phyloP scores from a whole-genome alignment of 164 flowering plant genomes.

The Cinnamomum micranthum region DNA sequence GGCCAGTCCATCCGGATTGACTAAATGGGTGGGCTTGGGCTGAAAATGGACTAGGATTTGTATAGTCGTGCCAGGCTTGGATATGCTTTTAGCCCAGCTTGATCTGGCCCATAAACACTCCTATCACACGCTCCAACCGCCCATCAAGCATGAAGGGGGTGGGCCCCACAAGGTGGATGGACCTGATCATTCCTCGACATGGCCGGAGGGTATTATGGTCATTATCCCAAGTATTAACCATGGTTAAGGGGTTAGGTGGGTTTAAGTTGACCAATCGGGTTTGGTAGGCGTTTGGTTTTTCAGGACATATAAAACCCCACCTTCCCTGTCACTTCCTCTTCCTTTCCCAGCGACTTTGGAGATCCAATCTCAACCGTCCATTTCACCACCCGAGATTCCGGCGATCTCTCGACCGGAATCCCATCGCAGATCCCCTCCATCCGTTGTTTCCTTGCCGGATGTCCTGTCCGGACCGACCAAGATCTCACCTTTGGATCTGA shows the following conservation, averaged over 20 bases:
- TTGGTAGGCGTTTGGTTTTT: background rate
- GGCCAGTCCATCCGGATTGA: no score
- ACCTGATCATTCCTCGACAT: no score
- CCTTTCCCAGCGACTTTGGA: background rate
- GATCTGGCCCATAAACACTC: no score
- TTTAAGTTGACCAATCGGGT: background rate
- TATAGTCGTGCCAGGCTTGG: no score
- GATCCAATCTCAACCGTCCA: background rate
- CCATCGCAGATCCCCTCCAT: background rate
- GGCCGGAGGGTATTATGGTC: no score
- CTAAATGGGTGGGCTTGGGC: no score
- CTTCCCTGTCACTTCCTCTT: background rate
- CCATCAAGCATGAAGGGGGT: no score
- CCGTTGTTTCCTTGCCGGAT: background rate
- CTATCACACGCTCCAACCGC: no score
- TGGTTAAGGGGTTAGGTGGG: background rate
- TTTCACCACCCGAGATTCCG: background rate
- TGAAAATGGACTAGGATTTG: no score
- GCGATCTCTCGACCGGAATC: background rate
- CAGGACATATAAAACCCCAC: background rate
- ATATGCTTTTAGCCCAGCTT: no score
- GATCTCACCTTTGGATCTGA: constrained; percentile 52
- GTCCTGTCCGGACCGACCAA: constrained; percentile 27
- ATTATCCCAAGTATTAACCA: background rate
- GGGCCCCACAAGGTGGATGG: no score